Evolutionary conservation across 2,329 filamentous ascomycete species (phyloP), one percentile per base, ranked within the genome.

Genomic region (Pseudohalonectria lignicola): DNA sequence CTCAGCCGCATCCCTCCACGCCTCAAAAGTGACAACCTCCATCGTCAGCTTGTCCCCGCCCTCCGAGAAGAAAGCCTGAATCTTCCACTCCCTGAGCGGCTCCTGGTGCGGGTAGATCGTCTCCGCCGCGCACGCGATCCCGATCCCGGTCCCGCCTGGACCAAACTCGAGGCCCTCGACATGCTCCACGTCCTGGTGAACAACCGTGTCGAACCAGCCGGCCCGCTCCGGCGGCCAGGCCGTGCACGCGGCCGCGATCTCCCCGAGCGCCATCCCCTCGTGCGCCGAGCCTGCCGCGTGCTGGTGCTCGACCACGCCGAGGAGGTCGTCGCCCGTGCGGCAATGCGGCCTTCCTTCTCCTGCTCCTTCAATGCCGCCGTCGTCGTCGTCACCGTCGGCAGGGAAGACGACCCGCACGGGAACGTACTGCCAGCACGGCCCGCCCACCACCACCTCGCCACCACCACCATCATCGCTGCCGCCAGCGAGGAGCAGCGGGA

Each of bases 361-460:
- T n/a, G n/a, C n/a, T n/a, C n/a, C n/a, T n/a, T n/a, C n/a, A n/a
- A n/a, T n/a, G 8, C 16, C 74, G 3, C 54, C 50, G 0, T 62
- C 48, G 3, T 61, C 57, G 48, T 82, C 74, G 20, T 57, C 59
- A 12, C 15, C 36, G 16, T 21, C 18, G 17, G 5, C 16, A 17
- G 31, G 10, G 31, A 34, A 23, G 2, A 13, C 13, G 10, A 82
- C 68, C 16, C 79, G 67, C 26, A 82, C 67, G 1, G 79, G 79
- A 1, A 79, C 66, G 49, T 81, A 77, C 47, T 82, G 78, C 65
- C 78, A 78, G 43, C 76, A 79, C 1, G 79, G 79, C 0, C 79
- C 79, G 33, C 74, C 65, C 34, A 80, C 72, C 38, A 61, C 60
- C 42, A 78, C 72, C 16, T 70, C 67, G 30, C 64, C 63, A 13